Conservation (phyloP, 257 asterid genomes). For the Plectranthus barbatus region DNA sequence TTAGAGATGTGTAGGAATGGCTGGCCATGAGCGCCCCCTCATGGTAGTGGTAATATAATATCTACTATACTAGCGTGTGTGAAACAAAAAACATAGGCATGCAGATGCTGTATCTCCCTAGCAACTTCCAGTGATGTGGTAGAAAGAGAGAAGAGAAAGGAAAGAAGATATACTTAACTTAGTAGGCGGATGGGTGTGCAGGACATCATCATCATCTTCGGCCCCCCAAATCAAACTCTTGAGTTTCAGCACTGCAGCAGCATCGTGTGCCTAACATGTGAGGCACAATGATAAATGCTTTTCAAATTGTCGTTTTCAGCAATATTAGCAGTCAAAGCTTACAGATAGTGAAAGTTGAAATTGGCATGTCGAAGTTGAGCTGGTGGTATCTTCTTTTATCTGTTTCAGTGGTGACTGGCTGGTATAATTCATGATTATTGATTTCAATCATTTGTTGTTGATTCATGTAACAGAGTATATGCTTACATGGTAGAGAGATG, state of each 20-base stretch:
- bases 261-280: constrained; percentile 4
- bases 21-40: no score
- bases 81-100: no score
- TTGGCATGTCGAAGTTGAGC: neutral
- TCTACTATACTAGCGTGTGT: neutral
- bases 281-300: constrained; percentile 1
- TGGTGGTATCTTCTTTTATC: neutral
- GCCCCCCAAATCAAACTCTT: neutral
- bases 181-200: constrained; percentile 9
- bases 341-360: neutral
- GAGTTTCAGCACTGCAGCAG: constrained; percentile 5
- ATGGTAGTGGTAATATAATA: neutral
- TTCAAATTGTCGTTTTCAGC: neutral
- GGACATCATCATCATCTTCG: constrained; percentile 7
- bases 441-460: neutral
- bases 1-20: no score
- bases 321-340: neutral
- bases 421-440: neutral
- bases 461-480: neutral
- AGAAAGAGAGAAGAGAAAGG: neutral
- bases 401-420: neutral
- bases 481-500: neutral
- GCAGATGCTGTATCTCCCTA: neutral
- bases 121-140: neutral
- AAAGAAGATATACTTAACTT: constrained; percentile 1